Conservation (phyloP, 2,329 filamentous ascomycete genomes). For the Setomelanomma holmii region DNA sequence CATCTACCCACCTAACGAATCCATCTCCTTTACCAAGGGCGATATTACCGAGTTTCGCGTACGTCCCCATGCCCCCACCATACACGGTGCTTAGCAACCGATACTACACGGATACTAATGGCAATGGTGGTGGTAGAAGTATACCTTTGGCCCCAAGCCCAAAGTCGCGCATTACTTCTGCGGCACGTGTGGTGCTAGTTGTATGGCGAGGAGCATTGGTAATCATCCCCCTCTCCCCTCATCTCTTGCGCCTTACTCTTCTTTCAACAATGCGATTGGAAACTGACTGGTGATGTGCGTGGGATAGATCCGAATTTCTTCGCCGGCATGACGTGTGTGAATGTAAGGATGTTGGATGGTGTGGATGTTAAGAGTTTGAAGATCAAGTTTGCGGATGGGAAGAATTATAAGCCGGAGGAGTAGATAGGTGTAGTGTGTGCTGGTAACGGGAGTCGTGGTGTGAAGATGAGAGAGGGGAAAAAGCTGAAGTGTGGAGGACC, state of each 20-base stretch:
- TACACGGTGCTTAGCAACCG: too few species aligned
- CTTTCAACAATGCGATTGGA: too few species aligned
- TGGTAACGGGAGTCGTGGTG: too few species aligned
- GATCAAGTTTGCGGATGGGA: constrained; percentile 32
- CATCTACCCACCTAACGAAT: constrained; percentile 38
- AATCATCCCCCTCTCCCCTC: too few species aligned
- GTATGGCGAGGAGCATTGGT: constrained; percentile 23
- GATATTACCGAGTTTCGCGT: constrained; percentile 25
- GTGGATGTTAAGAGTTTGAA: constrained; percentile 36
- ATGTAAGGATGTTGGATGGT: constrained; percentile 37
- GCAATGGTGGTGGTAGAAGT: constrained; percentile 21
- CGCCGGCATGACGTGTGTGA: constrained; percentile 28
- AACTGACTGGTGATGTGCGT: too few species aligned
- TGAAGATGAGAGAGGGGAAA: too few species aligned
- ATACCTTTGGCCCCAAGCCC: constrained; percentile 30
- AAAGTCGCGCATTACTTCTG: constrained; percentile 35
- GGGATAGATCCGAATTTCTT: constrained; percentile 23
- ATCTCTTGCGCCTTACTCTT: too few species aligned
- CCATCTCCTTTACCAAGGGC: constrained; percentile 29
- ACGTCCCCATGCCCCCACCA: too few species aligned
- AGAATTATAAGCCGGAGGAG: constrained; percentile 20
- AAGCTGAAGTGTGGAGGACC: too few species aligned
- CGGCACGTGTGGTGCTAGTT: constrained; percentile 34
- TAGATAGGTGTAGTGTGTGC: not conserved
- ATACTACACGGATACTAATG: too few species aligned